Percentiles rank a stretch among this genome's conserved stretches.
Conservation (phyloP, 768 basidiomycete species). For the Gyrodon lividus region DNA sequence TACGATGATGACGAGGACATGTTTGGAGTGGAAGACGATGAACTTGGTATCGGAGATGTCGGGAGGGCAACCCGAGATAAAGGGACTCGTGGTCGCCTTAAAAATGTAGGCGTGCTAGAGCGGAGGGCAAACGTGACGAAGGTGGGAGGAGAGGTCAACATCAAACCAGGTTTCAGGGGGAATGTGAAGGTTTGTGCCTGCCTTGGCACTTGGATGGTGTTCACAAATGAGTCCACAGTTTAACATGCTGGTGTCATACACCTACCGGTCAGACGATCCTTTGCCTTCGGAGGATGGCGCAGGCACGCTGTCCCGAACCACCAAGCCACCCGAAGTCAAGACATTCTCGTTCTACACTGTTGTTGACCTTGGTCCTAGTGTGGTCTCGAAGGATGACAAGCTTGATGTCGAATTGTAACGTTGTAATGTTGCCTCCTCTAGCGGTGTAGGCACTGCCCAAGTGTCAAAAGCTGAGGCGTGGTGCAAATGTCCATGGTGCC, state of each 20-base stretch:
- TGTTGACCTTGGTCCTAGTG: constrained; percentile 73
- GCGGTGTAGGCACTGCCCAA: no score
- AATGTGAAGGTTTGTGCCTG: constrained; percentile 65
- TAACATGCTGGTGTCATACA: constrained; percentile 92
- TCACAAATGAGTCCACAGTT: constrained; percentile 52
- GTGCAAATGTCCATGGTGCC: no score
- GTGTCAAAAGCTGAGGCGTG: no score
- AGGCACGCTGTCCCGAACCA: constrained; percentile 42
- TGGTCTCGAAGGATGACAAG: constrained; percentile 57
- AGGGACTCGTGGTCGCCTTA: constrained; percentile 45
- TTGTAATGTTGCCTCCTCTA: no score
- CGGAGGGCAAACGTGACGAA: constrained; percentile 86
- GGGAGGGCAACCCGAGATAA: constrained; percentile 45
- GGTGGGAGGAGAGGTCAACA: constrained; percentile 84
- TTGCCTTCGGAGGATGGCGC: constrained; percentile 63
- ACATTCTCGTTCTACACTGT: constrained; percentile 89
- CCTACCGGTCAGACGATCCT: constrained; percentile 89
- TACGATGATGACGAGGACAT: constrained; percentile 92
- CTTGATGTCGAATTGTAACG: constrained; percentile 13
- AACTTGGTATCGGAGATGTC: constrained; percentile 31
- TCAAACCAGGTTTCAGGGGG: constrained; percentile 77
- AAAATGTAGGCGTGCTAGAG: constrained; percentile 81
- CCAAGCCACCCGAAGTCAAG: constrained; percentile 69
- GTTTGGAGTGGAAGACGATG: constrained; percentile 54
- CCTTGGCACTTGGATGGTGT: neutral